Base-by-base conservation (phyloP, 2,329 filamentous ascomycete genomes). In the Fusarium beomiforme region DNA sequence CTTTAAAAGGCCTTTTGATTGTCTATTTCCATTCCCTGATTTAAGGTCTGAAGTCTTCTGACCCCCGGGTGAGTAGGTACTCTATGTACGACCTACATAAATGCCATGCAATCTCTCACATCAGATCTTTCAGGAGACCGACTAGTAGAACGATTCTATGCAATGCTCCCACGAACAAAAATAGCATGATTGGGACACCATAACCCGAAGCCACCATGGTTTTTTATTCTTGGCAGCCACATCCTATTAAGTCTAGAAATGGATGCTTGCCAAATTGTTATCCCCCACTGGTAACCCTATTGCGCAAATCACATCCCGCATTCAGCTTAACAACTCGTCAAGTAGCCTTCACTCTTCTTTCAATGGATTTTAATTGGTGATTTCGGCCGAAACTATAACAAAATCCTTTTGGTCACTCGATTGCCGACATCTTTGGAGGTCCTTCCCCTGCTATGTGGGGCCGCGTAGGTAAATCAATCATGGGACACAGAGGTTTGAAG, bases 231-330 rank as follows among this genome's bases (percentile, higher is more conserved):
- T 29, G 29, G 4, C 29, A 29, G 29, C 29, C 16, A 24, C 13
- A 11, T 12, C 13, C 14, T 16, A 24, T 8, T 14, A 24, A 23
- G 39, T 42, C 23, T 24, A 11, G 8, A 23, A 42, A 5, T 8
- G 16, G n/a, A 24, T 21, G 39, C 39, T 24, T 51, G 26, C 17
- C n/a, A n/a, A n/a, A n/a, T n/a, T n/a, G n/a, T 34, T 23, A 33
- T 23, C 33, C 41, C 34, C 33, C 26, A 23, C 59, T 44, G 42
- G 39, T 39, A 55, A 64, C 70, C 65, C 71, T 71, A 66, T 65
- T 41, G 59, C 75, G 7, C 63, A 54, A 69, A 75, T 75, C 60
- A 54, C 71, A 75, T 73, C 73, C 71, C 67, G 65, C 73, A 65
- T 56, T 60, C 60, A 66, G 43, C 49, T 36, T 31, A 46, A 42